These are phyloP conservation scores for Penicillium griseofulvum DNA, from an alignment of 2,329 filamentous ascomycete species.

Conservation along the genomic window DNA sequence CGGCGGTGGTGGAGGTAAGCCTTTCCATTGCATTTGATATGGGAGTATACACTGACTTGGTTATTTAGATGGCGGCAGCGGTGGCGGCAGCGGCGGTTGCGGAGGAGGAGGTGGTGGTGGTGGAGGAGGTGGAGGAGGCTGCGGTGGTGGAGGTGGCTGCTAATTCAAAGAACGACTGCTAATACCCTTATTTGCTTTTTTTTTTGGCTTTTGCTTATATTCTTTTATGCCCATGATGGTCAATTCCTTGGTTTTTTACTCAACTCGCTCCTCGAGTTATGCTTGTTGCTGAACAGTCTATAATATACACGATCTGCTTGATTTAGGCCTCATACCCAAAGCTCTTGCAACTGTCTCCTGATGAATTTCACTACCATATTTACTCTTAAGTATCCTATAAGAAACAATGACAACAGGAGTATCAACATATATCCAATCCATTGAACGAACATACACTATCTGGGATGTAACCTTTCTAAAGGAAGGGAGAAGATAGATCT, in stretches of 20 bases:
- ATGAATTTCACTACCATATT: no score
- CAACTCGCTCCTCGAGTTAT: neutral
- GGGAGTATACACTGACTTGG: neutral
- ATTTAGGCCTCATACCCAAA: neutral
- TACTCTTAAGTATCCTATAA: no score
- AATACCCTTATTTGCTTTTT: neutral
- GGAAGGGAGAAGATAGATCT: neutral
- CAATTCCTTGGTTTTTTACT: neutral
- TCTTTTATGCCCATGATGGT: neutral
- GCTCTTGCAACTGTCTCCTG: neutral
- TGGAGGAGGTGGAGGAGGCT: neutral
- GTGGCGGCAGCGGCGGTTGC: neutral
- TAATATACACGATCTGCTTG: neutral
- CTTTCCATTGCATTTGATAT: neutral
- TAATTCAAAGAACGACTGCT: neutral
- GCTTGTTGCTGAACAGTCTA: neutral
- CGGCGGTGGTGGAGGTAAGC: slow-evolving; percentile 14
- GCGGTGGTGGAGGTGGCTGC: neutral
- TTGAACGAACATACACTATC: no score
- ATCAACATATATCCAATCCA: no score
- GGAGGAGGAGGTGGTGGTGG: neutral
- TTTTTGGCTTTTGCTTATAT: neutral
- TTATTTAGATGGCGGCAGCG: neutral
- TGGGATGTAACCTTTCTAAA: no score
- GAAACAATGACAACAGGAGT: no score